Conservation (phyloP, 2,329 filamentous ascomycete genomes). For the Sclerotinia minor region DNA sequence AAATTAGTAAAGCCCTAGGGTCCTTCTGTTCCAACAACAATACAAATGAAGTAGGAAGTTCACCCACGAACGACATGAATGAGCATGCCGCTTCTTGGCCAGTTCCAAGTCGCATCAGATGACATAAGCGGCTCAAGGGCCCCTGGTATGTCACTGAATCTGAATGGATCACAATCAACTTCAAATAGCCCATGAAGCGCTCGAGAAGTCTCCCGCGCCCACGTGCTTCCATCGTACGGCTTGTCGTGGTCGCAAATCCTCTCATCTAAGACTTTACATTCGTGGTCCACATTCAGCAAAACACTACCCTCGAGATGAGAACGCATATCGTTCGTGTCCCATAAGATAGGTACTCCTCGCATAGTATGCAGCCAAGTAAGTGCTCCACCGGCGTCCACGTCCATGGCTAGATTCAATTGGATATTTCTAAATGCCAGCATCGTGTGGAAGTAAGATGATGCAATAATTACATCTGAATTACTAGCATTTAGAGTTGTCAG, state of each 20-base stretch:
- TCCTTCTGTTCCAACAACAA: conserved; percentile 17
- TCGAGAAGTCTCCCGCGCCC: neutral
- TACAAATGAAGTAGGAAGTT: conserved; percentile 15
- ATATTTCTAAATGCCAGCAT: conserved; percentile 26
- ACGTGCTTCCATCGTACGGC: neutral
- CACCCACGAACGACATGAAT: conserved; percentile 22
- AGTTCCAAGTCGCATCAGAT: neutral
- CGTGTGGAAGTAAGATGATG: conserved; percentile 17
- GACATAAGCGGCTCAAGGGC: conserved; percentile 4
- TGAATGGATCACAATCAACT: neutral
- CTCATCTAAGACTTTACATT: neutral
- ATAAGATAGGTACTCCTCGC: conserved; percentile 4
- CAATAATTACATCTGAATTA: conserved; percentile 18
- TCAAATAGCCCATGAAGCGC: neutral
- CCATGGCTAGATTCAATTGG: too few relatives aligned
- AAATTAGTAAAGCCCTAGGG: conserved; percentile 18
- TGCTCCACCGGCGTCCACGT: neutral
- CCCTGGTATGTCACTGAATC: neutral
- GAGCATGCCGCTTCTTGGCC: neutral
- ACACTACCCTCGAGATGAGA: neutral
- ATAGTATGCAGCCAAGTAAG: conserved; percentile 15
- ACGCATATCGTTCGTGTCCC: neutral
- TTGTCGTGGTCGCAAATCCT: neutral
- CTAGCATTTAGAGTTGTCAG: neutral
- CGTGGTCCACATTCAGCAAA: neutral